phyloP scores from a whole-genome alignment of 441 rosid species.

The Breynia disticha region DNA sequence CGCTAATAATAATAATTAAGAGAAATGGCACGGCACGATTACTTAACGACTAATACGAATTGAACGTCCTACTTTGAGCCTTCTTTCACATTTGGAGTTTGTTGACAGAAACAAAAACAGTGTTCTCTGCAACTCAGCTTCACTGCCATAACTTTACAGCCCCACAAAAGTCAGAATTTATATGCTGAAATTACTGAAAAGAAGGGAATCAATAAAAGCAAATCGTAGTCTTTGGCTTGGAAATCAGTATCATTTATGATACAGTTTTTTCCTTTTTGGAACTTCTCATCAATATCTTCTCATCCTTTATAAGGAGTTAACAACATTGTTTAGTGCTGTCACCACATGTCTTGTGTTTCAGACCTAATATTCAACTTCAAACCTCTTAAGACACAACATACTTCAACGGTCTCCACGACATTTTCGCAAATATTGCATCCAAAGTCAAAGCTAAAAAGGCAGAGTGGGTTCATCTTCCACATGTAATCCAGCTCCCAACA shows the following conservation, averaged over 20 bases:
- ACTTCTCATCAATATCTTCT: neutral
- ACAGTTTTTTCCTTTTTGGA: neutral
- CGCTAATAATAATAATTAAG: no score
- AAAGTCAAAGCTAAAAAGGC: neutral
- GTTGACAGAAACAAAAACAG: no score
- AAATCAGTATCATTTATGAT: neutral
- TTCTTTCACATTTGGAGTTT: constrained; percentile 8
- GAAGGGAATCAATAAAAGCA: constrained; percentile 1
- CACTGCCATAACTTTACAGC: neutral
- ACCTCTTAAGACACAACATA: neutral
- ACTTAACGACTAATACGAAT: no score
- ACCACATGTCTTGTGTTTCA: neutral
- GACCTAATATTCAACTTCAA: neutral
- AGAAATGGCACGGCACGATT: no score
- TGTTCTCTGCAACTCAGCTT: no score
- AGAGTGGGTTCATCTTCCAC: neutral
- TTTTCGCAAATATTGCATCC: neutral
- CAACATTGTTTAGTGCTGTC: neutral
- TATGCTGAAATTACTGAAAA: neutral
- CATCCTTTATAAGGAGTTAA: neutral
- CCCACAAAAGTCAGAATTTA: constrained; percentile 4
- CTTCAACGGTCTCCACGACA: neutral
- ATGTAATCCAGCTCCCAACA: no score
- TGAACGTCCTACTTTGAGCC: constrained; percentile 9
- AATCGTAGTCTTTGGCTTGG: neutral